These are phyloP conservation scores for Solanum pennellii DNA, from an alignment of 257 asterid genomes.

Conservation along the genomic window DNA sequence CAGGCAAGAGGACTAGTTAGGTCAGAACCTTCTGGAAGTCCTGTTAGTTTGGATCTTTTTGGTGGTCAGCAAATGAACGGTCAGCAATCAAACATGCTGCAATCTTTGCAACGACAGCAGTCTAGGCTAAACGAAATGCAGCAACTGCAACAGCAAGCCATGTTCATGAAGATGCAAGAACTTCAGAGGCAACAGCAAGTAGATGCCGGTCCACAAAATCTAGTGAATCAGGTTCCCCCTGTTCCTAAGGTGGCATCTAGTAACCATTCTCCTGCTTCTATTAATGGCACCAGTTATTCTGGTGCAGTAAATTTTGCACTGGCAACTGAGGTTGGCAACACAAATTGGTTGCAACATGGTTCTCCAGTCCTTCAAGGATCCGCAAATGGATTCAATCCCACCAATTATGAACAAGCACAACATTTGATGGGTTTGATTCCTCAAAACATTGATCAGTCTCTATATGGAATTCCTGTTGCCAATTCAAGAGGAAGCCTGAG, in stretches of 20 bases:
- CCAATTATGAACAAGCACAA: conserved; percentile 41
- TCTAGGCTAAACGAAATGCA: conserved; percentile 57
- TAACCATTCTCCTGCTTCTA: conserved; percentile 32
- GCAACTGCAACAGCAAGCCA: conserved; percentile 62
- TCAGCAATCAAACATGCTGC: conserved; percentile 60
- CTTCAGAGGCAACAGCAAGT: conserved; percentile 22
- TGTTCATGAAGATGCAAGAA: conserved; percentile 39
- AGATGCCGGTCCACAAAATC: conserved; percentile 41
- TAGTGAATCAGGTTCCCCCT: conserved; percentile 30
- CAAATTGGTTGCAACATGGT: conserved; percentile 51
- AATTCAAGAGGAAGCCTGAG: conserved; percentile 53
- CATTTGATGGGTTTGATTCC: conserved; percentile 35
- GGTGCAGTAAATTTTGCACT: conserved; percentile 32
- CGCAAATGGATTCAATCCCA: conserved; percentile 41
- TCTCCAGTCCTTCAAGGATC: conserved; percentile 51
- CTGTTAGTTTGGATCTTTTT: conserved; percentile 76
- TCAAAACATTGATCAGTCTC: conserved; percentile 64
- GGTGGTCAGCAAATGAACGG: conserved; percentile 77
- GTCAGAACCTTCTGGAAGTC: conserved; percentile 41
- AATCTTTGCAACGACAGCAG: conserved; percentile 60
- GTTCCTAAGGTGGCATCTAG: conserved; percentile 47
- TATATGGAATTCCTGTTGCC: conserved; percentile 80
- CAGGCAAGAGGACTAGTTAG: conserved; percentile 46
- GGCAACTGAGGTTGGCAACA: conserved; percentile 40
- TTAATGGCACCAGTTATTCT: conserved; percentile 37